phyloP scores from a whole-genome alignment of 345 rosid genomes.

The Turnera subulata region DNA sequence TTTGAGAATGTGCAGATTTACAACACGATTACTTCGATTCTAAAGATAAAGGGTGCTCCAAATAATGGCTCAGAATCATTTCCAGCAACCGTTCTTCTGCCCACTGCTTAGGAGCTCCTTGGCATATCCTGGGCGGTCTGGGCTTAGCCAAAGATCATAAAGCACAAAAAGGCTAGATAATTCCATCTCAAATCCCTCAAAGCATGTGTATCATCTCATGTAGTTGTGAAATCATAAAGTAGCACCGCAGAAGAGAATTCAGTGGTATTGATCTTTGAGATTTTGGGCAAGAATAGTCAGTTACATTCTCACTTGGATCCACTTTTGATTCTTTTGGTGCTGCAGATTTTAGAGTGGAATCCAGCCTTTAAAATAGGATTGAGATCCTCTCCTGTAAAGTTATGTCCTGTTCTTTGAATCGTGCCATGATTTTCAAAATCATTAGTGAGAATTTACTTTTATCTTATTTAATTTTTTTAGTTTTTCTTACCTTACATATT shows the following conservation, averaged over 20 bases:
- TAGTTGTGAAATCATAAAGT: not conserved
- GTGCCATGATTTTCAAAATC: no score
- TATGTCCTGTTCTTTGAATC: no score
- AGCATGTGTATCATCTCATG: not conserved
- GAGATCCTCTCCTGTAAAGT: no score
- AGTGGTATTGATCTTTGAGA: no score
- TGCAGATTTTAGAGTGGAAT: not conserved
- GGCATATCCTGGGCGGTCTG: not conserved
- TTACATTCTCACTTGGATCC: slow-evolving; percentile 3
- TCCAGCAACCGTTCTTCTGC: slow-evolving; percentile 45
- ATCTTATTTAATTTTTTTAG: no score
- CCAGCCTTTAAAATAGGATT: not conserved
- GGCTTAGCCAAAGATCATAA: not conserved
- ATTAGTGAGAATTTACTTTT: no score
- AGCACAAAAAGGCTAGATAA: not conserved
- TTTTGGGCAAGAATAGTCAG: no score
- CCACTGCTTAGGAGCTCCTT: slow-evolving; percentile 18
- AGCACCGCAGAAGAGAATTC: not conserved
- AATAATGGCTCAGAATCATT: slow-evolving; percentile 71
- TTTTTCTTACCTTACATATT: no score
- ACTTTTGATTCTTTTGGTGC: slow-evolving; percentile 4
- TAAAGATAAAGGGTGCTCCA: slow-evolving; percentile 64
- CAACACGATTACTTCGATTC: slow-evolving; percentile 74
- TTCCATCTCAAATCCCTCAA: not conserved
- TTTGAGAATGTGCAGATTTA: slow-evolving; percentile 93